Evolutionary conservation across 2,329 filamentous ascomycete genomes (phyloP).

Genomic region (Didymella glomerata): DNA sequence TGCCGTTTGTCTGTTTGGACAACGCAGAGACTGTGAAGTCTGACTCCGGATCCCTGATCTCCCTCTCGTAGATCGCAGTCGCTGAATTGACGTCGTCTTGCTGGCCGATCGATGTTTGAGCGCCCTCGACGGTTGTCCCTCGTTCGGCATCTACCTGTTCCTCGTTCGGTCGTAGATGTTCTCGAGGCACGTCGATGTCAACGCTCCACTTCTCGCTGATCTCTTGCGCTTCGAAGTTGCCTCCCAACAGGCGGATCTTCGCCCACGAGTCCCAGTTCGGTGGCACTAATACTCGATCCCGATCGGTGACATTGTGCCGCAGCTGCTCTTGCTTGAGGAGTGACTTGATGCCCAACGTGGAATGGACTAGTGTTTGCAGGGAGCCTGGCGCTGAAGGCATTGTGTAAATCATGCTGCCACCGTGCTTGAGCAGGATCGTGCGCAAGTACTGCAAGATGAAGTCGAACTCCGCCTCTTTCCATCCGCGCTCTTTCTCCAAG

Average conservation of each 20-base stretch:
- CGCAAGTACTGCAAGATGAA: conserved; percentile 92
- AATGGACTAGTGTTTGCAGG: conserved; percentile 81
- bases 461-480: conserved; percentile 97
- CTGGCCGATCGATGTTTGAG: conserved; percentile 12
- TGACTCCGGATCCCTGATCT: conserved; percentile 76
- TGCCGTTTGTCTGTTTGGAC: conserved; percentile 54
- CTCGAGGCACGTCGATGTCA: conserved; percentile 69
- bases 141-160: conserved; percentile 27
- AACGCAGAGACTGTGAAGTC: conserved; percentile 52
- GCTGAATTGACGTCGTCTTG: conserved; percentile 58
- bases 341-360: conserved; percentile 85
- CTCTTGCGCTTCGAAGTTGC: conserved; percentile 90
- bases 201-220: conserved; percentile 86
- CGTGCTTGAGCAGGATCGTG: conserved; percentile 79
- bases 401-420: conserved; percentile 66
- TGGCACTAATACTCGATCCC: conserved; percentile 92
- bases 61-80: conserved; percentile 78
- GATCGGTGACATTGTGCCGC: conserved; percentile 82
- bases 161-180: conserved; percentile 37
- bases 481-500: conserved; percentile 86
- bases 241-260: conserved; percentile 90
- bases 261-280: conserved; percentile 99
- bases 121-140: conserved; percentile 23
- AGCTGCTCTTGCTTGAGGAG: conserved; percentile 64
- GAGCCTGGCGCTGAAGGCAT: conserved; percentile 69